phyloP scores from a whole-genome alignment of 2,329 filamentous ascomycete species.

The Colletotrichum sp. region DNA sequence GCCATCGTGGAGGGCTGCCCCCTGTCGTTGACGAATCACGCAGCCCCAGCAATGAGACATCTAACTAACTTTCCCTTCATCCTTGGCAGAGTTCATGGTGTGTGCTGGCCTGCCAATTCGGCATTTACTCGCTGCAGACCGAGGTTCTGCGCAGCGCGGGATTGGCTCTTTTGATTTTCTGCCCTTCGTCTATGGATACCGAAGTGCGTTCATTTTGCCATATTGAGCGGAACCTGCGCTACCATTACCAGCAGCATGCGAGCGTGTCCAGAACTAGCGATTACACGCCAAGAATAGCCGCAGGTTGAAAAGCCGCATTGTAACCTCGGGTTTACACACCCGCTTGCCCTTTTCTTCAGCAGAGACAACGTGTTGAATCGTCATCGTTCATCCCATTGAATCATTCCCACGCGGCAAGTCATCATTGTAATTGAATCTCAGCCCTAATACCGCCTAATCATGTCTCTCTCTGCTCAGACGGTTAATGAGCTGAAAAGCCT shows the following conservation, averaged over 20 bases:
- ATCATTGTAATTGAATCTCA: not conserved
- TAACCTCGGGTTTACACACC: not conserved
- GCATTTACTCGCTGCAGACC: not conserved
- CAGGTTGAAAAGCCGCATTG: not conserved
- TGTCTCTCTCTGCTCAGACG: slow-evolving; percentile 11
- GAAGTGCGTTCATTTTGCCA: not conserved
- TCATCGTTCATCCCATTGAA: not conserved
- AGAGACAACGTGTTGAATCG: not conserved
- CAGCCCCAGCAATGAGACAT: not conserved
- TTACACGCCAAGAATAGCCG: not conserved
- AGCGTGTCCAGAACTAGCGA: not conserved
- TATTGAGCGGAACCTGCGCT: not conserved
- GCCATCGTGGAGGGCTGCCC: not conserved
- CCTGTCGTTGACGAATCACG: not conserved
- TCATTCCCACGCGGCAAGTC: not conserved
- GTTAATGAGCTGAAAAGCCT: slow-evolving; percentile 23
- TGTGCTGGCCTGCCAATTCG: not conserved
- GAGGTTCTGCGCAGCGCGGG: not conserved
- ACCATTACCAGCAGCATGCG: not conserved
- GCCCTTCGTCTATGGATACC: not conserved
- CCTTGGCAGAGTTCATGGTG: not conserved
- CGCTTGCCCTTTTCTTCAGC: not conserved
- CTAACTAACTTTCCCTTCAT: not conserved
- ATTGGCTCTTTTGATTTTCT: not conserved
- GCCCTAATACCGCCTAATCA: not conserved